Evolutionary conservation across 1,139 yeast species (phyloP).

Genomic region (Taphrina wiesneri): DNA sequence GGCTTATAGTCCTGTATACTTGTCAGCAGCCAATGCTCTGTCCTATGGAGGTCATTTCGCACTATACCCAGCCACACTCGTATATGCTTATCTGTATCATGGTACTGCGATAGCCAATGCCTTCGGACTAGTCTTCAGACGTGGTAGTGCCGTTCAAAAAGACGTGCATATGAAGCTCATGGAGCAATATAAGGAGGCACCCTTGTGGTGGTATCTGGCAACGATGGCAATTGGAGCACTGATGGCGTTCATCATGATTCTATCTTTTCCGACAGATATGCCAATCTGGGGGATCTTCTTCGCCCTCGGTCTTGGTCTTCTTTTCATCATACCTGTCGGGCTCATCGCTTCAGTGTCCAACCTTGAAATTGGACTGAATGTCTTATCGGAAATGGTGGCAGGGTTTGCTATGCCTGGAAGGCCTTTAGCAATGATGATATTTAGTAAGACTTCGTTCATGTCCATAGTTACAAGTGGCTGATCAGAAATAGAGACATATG

Average conservation of each 20-base stretch:
- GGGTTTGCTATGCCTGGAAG: constrained; percentile 63
- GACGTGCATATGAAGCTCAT: constrained; percentile 24
- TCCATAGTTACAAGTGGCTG: constrained; percentile 49
- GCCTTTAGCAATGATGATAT: constrained; percentile 61
- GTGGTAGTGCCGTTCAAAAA: neutral
- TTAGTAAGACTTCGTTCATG: constrained; percentile 46
- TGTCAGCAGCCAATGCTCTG: constrained; percentile 62
- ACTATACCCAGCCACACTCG: constrained; percentile 55
- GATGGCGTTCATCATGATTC: constrained; percentile 54
- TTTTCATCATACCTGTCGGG: constrained; percentile 39
- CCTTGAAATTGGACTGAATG: constrained; percentile 62
- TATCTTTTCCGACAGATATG: constrained; percentile 50
- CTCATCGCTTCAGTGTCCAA: constrained; percentile 43
- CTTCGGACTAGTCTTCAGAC: constrained; percentile 31
- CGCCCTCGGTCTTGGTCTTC: constrained; percentile 50
- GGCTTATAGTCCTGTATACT: constrained; percentile 60
- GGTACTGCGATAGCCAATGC: constrained; percentile 56
- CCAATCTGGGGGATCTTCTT: constrained; percentile 46
- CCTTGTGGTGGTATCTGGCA: constrained; percentile 65
- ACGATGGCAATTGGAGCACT: constrained; percentile 54
- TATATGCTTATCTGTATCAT: constrained; percentile 59
- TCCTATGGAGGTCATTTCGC: constrained; percentile 65
- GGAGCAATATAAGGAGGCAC: constrained; percentile 46
- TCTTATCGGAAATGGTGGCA: constrained; percentile 64
- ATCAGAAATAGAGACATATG: constrained; percentile 58